phyloP scores from a whole-genome alignment of 495 filamentous ascomycete species.

The Podospora pseudopauciseta region DNA sequence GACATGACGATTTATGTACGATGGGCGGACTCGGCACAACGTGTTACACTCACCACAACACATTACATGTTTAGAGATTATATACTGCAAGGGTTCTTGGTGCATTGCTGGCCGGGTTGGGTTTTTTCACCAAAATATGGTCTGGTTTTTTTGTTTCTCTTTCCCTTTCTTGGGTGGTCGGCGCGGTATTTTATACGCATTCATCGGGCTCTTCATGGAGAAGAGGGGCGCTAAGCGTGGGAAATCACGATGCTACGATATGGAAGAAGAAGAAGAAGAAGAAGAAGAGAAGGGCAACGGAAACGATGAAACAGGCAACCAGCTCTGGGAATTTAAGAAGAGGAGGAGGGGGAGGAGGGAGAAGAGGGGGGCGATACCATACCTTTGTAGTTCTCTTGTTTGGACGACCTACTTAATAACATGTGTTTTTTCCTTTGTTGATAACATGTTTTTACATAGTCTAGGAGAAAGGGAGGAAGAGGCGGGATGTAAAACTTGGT shows the following conservation, averaged over 20 bases:
- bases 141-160: not conserved
- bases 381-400: slow-evolving; percentile 8
- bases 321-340: slow-evolving; percentile 5
- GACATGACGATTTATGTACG: not conserved
- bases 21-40: not conserved
- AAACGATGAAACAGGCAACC: slow-evolving; percentile 8
- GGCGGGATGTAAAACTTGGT: not conserved
- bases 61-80: slow-evolving; percentile 3
- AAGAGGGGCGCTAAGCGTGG: not conserved
- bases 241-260: slow-evolving; percentile 15
- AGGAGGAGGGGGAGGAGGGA: not conserved
- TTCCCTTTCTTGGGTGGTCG: slow-evolving; percentile 2
- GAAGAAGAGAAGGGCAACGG: not conserved
- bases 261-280: not conserved
- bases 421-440: slow-evolving; percentile 18
- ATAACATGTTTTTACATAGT: slow-evolving; percentile 7
- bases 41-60: not conserved
- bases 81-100: not conserved
- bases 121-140: not conserved
- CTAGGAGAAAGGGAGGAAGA: not conserved
- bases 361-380: slow-evolving; percentile 9
- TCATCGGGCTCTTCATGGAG: slow-evolving; percentile 8
- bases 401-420: slow-evolving; percentile 9
- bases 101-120: not conserved
- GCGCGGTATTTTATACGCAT: slow-evolving; percentile 6